Percentiles rank a stretch among this genome's conserved stretches.
Conservation (phyloP, 1,284 basidiomycete genomes). For the Flammula alnicola region DNA sequence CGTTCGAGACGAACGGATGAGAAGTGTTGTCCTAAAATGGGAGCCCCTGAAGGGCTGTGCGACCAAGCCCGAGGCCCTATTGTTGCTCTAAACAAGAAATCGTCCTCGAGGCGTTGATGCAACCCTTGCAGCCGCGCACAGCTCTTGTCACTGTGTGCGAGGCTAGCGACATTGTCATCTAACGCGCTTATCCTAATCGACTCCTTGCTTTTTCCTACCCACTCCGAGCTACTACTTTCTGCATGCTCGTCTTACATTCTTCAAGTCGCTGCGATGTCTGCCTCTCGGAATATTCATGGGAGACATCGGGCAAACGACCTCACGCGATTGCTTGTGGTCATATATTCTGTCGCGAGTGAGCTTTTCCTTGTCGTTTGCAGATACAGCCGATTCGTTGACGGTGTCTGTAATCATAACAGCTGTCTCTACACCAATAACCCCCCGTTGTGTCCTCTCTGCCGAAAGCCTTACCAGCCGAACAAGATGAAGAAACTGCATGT, state of each 20-base stretch:
- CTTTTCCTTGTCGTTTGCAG: background rate
- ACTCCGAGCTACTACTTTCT: slow-evolving; percentile 3
- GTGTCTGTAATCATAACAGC: slow-evolving; percentile 41
- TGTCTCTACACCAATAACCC: slow-evolving; percentile 56
- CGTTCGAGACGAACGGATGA: too few relatives aligned
- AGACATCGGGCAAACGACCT: slow-evolving; percentile 50
- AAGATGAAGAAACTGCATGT: slow-evolving; percentile 66
- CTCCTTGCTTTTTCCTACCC: background rate
- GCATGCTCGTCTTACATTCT: slow-evolving; percentile 62
- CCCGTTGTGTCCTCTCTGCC: slow-evolving; percentile 65
- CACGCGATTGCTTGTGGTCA: slow-evolving; percentile 73
- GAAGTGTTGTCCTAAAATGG: too few relatives aligned
- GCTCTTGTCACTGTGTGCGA: background rate
- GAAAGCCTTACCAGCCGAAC: slow-evolving; percentile 56
- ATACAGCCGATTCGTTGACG: too few relatives aligned
- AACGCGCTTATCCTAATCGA: background rate
- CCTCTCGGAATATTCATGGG: slow-evolving; percentile 60
- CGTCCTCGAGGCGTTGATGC: too few relatives aligned
- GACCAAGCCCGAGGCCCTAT: too few relatives aligned
- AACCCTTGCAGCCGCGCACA: too few relatives aligned
- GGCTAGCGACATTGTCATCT: slow-evolving; percentile 1
- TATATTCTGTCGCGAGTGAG: slow-evolving; percentile 65
- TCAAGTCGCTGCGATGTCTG: slow-evolving; percentile 74
- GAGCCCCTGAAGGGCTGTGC: too few relatives aligned
- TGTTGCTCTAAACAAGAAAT: too few relatives aligned